Evolutionary conservation across 2,329 filamentous ascomycete genomes (phyloP).

Genomic region (Berkeleyomyces rouxiae): DNA sequence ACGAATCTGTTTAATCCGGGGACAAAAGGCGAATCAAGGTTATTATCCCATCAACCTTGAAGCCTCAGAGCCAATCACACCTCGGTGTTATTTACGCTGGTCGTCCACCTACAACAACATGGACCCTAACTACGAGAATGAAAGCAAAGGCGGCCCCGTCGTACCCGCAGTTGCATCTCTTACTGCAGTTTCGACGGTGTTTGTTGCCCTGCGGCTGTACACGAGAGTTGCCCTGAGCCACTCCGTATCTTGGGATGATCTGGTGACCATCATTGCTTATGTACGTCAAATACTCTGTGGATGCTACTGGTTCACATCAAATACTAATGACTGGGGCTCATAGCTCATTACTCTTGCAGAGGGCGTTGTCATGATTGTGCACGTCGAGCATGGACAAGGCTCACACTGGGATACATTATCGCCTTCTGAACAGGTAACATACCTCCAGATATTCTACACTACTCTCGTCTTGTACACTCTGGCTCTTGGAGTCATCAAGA

Average conservation of each 20-base stretch:
- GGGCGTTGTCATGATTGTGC: slow-evolving; percentile 12
- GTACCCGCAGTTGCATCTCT: slow-evolving; percentile 5
- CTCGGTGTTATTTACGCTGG: background rate
- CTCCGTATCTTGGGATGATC: slow-evolving; percentile 11
- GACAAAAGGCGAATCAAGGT: background rate
- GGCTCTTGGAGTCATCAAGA: slow-evolving; percentile 16
- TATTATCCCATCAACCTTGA: background rate
- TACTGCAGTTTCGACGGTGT: background rate
- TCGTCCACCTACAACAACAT: background rate
- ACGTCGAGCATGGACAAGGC: slow-evolving; percentile 10
- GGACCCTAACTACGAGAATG: background rate
- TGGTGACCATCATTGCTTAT: background rate
- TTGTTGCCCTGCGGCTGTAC: slow-evolving; percentile 11
- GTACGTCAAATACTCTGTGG: slow-evolving; percentile 3
- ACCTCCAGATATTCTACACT: slow-evolving; percentile 16
- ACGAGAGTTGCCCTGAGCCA: slow-evolving; percentile 5
- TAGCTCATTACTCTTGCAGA: slow-evolving; percentile 8
- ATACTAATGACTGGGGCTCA: background rate
- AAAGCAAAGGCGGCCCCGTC: background rate
- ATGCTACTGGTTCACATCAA: background rate
- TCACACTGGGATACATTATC: slow-evolving; percentile 8
- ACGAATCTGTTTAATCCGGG: no score
- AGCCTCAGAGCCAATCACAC: background rate
- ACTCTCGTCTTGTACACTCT: slow-evolving; percentile 17
- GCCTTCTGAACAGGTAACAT: background rate